Base-by-base conservation (phyloP, 164 flowering plant genomes). In the Liriodendron chinense region DNA sequence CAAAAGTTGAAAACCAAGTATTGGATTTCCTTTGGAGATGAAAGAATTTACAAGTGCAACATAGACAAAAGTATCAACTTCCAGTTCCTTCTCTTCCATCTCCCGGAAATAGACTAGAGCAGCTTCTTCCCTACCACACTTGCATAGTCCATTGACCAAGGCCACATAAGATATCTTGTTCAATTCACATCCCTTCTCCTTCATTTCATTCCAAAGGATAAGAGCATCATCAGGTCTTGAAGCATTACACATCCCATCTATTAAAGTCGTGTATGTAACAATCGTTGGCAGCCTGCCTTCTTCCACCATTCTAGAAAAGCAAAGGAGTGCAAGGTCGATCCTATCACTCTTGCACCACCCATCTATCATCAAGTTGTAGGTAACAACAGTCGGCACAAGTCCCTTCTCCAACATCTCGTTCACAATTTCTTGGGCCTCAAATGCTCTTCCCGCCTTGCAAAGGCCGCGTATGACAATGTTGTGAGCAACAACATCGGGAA, bases 401-500 rank as follows among this genome's bases (percentile, higher is more conserved):
- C 97, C 94, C 79, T 86, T 88, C 61, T 61, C 73, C 65, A 80
- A 70, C 89, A 93, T 89, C 72, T 89, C 86, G 34, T 86, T 77
- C 34, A 90, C 47, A 69, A 88, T 14, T 62, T 83, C 80, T 64
- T 86, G 78, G 13, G 98, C 94, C 71, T 95, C 93, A 25, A 74
- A 71, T 65, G 90, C 61, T 80, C 87, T 88, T 63, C 85, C 80
- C 16, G 82, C 86, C 78, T 87, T 92, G 77, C 92, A 92, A 16
- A 93, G 84, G 18, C 96, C 97, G 67, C 82, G 81, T 61, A 95
- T 90, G 24, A 92, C 24, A 74, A 88, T 87, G 79, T 95, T 93
- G 70, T 89, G 86, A 50, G 94, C 87, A 78, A 93, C 92, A 77
- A 93, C 83, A 87, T 93, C 97, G 79, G 96, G 94, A 72, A 79